Percentiles rank a stretch among this genome's conserved stretches.
phyloP scores from a whole-genome alignment of 768 basidiomycete species.

The Leccinellum albellum region DNA sequence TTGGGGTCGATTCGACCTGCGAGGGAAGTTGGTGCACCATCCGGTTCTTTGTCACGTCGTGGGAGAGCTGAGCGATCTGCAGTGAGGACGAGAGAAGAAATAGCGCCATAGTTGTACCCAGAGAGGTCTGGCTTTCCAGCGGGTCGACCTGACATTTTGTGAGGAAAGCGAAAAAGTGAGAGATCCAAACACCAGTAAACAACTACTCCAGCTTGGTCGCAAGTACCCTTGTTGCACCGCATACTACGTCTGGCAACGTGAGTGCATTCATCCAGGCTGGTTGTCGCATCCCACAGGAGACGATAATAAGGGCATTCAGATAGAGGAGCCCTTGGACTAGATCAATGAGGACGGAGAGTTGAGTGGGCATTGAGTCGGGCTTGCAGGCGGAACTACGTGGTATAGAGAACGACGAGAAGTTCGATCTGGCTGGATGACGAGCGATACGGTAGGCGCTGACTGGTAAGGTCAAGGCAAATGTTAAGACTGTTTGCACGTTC shows the following conservation, averaged over 20 bases:
- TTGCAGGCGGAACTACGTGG: background rate
- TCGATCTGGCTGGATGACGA: no score
- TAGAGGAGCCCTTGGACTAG: background rate
- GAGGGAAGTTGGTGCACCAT: constrained; percentile 92
- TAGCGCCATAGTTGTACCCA: constrained; percentile 93
- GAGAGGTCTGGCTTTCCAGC: constrained; percentile 73
- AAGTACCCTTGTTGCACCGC: background rate
- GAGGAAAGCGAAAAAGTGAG: background rate
- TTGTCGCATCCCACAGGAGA: no score
- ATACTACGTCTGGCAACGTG: background rate
- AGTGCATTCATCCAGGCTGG: no score
- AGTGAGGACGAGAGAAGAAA: constrained; percentile 92
- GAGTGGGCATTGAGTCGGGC: constrained; percentile 1
- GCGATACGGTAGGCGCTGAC: no score
- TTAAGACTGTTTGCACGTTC: no score
- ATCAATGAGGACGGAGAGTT: background rate
- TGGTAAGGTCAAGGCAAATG: no score
- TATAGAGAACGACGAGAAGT: no score
- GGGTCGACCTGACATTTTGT: constrained; percentile 37
- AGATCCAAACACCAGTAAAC: background rate
- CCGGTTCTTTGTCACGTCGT: constrained; percentile 90
- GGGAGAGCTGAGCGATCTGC: constrained; percentile 79
- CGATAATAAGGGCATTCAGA: background rate
- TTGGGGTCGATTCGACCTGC: constrained; percentile 84
- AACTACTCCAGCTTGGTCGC: background rate